Evolutionary conservation across 2,329 filamentous ascomycete genomes (phyloP), one percentile per base, ranked within the genome.

Genomic region (Didymella pomorum): DNA sequence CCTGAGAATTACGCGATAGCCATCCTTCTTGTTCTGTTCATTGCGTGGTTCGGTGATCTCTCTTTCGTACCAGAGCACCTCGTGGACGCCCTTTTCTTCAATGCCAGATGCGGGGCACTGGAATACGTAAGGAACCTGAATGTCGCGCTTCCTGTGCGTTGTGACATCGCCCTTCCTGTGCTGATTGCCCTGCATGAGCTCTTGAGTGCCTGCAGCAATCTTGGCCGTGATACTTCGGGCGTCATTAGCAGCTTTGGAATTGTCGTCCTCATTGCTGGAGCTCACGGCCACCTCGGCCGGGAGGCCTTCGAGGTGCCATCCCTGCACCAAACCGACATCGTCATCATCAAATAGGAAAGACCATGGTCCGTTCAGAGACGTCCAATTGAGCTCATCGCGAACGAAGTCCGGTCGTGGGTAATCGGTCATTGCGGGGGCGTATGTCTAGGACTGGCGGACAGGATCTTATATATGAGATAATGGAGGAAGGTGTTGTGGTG

Each of bases 321-420:
- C 68, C 25, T 81, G 71, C 4, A 68, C 57, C 1, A 86, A 76
- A 0, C 88, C 87, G 43, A 80, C 70, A 66, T 90, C 86, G 48
- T 82, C 78, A 67, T 90, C 87, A 71, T 90, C 88, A 59, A 89
- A 89, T 45, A 86, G 72, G 66, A 90, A 87, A 56, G 82, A 79
- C 87, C 88, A 90, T 6, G 80, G 76, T 0, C 87, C 87, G 63
- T 90, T 85, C 45, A 90, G 82, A 1, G 84, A 84, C 39, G 78
- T 72, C 87, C 87, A 90, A 44, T 78, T 80, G 26, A 87, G 79
- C 25, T 79, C 69, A 29, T 77, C 74, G 53, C 87, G 86, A 52
- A 83, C 71, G 72, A 89, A 89, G 75, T 90, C 87, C 1, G 87
- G 87, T 53, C 88, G 85, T 23, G 87, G 88, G 65, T 90, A 89